Evolutionary conservation across 805 yeast species (phyloP).

Genomic region (Alloascoidea africana): DNA sequence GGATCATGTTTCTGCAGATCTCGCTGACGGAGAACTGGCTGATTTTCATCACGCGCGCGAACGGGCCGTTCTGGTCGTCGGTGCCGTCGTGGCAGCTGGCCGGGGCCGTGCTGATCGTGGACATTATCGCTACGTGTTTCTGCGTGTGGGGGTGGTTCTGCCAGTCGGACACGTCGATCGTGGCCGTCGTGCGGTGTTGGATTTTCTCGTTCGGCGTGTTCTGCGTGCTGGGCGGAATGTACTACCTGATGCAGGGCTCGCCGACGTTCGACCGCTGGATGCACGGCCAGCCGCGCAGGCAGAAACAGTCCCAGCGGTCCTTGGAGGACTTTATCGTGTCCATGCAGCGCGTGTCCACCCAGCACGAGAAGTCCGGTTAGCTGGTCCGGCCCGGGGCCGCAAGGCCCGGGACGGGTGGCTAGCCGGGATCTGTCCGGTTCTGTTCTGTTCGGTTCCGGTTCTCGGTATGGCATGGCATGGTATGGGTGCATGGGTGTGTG

Average conservation of each 20-base stretch:
- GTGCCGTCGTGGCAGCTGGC: slow-evolving; percentile 92
- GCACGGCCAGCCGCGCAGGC: slow-evolving; percentile 32
- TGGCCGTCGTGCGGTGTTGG: slow-evolving; percentile 89
- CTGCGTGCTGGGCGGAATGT: slow-evolving; percentile 94
- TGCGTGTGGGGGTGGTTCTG: slow-evolving; percentile 95
- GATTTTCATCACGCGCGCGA: slow-evolving; percentile 92
- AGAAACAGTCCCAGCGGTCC: slow-evolving; percentile 28
- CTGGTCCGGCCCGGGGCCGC: too few relatives aligned
- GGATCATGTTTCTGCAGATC: slow-evolving; percentile 87
- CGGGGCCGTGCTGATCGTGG: slow-evolving; percentile 87
- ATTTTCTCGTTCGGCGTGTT: slow-evolving; percentile 93
- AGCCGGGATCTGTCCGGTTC: too few relatives aligned
- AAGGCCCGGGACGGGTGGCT: too few relatives aligned
- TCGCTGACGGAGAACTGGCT: slow-evolving; percentile 95
- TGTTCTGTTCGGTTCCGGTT: too few relatives aligned
- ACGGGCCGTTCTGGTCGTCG: slow-evolving; percentile 98
- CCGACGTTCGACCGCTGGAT: slow-evolving; percentile 35
- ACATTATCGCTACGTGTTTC: slow-evolving; percentile 85
- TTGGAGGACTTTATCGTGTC: slow-evolving; percentile 46
- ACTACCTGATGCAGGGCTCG: slow-evolving; percentile 71
- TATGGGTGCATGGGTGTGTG: too few relatives aligned
- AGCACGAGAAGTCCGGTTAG: slow-evolving; percentile 40
- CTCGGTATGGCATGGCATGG: too few relatives aligned
- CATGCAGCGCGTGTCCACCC: slow-evolving; percentile 53
- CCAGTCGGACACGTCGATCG: slow-evolving; percentile 93